Base-by-base conservation (phyloP, 1,284 basidiomycete genomes). In the Trichosporon ovoides region DNA sequence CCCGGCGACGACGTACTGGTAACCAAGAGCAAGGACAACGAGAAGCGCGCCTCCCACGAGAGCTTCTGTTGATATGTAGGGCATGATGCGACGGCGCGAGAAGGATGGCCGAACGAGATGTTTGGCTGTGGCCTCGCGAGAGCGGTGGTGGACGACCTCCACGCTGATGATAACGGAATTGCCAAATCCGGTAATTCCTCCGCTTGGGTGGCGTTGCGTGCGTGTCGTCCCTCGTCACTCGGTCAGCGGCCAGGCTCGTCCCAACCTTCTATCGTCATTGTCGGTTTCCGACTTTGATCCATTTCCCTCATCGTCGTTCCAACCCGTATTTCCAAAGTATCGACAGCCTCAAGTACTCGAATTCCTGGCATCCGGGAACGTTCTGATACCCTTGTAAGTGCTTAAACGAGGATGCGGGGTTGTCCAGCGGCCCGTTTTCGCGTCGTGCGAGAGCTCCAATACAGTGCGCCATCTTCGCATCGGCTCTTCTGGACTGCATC, bases 51-150 rank as follows among this genome's bases (percentile, higher is more conserved):
- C 71, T 7, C 71, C 73, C 9, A 74, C 61, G 13, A 75, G 66
- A 6, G 70, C 73, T 56, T 76, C 74, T 48, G 70, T 74, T 1
- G 74, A 75, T 53, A 76, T 72, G 62, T 76, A 73, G 22, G 74
- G 74, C 74, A 76, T 76, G 55, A 20, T 12, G 53, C 13, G 18
- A 37, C 16, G 37, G 36, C 28, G 35, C 28, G 43, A 20, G 36
- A 40, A 46, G 9, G 22, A 50, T 18, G 28, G 46, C 35, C 18
- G n/a, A 12, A 28, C 5, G 14, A 22, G n/a, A 37, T 37, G 12
- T 37, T 13, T 13, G 43, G 19, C 28, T 14, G 14, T 48, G 12
- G 14, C 38, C 3, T 48, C 43, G 24, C 24, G 20, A 16, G 34
- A 24, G n/a, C 22, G 22, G 49, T 49, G 22, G 20, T 9, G 18